These are phyloP conservation scores for Cryptococcus sp. DNA, from an alignment of 1,284 basidiomycete species.

Conservation along the genomic window DNA sequence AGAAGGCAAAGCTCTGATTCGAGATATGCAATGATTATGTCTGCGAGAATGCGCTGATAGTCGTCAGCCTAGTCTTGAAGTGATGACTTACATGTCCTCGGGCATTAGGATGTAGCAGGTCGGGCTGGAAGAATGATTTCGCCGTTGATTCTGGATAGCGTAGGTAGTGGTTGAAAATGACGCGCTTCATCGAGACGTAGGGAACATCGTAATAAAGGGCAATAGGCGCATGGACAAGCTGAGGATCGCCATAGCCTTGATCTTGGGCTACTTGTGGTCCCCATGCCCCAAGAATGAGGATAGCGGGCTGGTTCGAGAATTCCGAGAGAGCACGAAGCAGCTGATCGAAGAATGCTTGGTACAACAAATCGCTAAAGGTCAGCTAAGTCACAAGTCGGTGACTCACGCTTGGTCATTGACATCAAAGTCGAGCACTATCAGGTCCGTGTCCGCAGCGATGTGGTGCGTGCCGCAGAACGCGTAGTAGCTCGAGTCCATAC, in stretches of 20 bases:
- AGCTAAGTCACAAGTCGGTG: not conserved
- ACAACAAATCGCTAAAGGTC: conserved; percentile 33
- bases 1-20: conserved; percentile 52
- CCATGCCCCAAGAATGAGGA: conserved; percentile 52
- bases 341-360: conserved; percentile 51
- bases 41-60: conserved; percentile 46
- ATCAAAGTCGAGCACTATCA: conserved; percentile 53
- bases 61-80: not conserved
- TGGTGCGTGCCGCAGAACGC: conserved; percentile 54
- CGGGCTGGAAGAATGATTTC: conserved; percentile 43
- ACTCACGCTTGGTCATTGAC: conserved; percentile 53
- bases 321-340: conserved; percentile 51
- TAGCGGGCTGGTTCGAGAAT: conserved; percentile 46
- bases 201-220: conserved; percentile 52
- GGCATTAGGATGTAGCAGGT: conserved; percentile 50
- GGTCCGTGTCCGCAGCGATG: conserved; percentile 46
- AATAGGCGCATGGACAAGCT: conserved; percentile 50
- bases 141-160: conserved; percentile 45
- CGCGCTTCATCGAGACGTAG: conserved; percentile 48
- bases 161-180: conserved; percentile 50
- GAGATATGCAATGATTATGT: conserved; percentile 50
- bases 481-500: conserved; percentile 53
- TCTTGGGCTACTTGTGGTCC: conserved; percentile 48
- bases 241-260: conserved; percentile 51
- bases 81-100: conserved; percentile 44